Percentiles rank a stretch among this genome's conserved stretches.
These are phyloP conservation scores for Saprolegnia diclina DNA, from an alignment of 352 stramenopile genomes.

Conservation along the genomic window DNA sequence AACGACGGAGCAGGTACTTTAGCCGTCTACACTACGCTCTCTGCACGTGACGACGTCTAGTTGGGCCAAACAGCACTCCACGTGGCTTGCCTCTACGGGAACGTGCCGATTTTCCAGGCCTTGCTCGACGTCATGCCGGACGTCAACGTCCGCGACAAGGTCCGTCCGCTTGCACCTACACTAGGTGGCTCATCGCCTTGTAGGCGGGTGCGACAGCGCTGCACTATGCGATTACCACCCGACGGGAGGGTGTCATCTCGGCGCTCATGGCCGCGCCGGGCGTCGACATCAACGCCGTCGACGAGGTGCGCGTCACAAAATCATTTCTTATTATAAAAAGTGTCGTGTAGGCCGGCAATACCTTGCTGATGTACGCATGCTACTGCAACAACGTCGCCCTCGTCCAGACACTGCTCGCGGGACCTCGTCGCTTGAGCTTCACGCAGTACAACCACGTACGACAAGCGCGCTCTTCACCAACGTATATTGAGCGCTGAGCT, in stretches of 20 bases:
- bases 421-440: neutral
- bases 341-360: neutral
- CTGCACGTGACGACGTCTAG: neutral
- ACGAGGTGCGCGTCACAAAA: neutral
- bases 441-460: neutral
- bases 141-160: neutral
- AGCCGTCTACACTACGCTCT: neutral
- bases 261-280: neutral
- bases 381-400: neutral
- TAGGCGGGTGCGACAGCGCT: neutral
- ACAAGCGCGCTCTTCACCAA: too few species aligned
- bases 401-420: neutral
- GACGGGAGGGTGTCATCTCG: neutral
- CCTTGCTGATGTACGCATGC: neutral
- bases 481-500: too few species aligned
- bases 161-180: neutral
- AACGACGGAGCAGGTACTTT: too few species aligned
- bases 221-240: neutral
- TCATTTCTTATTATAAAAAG: neutral
- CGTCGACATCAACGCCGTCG: neutral
- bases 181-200: neutral
- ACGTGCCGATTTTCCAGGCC: neutral
- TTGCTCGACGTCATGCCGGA: neutral
- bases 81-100: neutral
- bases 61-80: neutral